A percentile compares a stretch with the other conserved stretches of the same genome.
Evolutionary conservation across 2,329 filamentous ascomycete genomes (phyloP).

Genomic region (Fusarium ambrosium): DNA sequence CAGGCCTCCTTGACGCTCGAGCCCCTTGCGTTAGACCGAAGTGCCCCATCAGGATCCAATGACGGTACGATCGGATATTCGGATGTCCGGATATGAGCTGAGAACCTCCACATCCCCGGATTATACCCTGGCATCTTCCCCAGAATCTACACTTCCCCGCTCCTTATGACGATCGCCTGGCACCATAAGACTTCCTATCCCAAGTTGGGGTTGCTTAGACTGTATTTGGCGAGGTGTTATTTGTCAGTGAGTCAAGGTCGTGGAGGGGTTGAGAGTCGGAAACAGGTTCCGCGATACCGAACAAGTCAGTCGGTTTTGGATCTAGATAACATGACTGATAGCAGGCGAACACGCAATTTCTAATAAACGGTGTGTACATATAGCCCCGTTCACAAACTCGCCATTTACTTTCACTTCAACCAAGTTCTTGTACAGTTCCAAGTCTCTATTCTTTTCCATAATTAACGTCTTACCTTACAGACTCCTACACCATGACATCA

Average conservation of each 20-base stretch:
- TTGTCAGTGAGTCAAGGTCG: background rate
- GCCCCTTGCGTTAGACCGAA: background rate
- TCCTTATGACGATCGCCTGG: background rate
- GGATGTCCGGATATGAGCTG: background rate
- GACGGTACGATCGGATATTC: background rate
- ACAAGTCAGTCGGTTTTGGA: background rate
- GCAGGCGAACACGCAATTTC: background rate
- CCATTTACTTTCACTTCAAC: background rate
- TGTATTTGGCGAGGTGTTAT: background rate
- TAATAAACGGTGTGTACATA: background rate
- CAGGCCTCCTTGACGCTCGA: background rate
- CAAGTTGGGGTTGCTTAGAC: background rate
- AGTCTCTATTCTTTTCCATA: background rate
- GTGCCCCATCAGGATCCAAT: background rate
- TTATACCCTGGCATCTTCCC: background rate
- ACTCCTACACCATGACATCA: background rate
- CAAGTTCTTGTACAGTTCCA: background rate
- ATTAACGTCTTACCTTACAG: background rate
- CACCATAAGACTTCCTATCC: background rate
- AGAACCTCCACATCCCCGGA: background rate
- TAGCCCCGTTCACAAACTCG: background rate
- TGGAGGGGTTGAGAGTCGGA: background rate
- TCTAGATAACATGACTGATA: background rate
- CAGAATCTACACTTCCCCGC: background rate
- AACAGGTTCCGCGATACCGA: background rate